Evolutionary conservation across 306 rosid genomes (phyloP), one percentile per base, ranked within the genome.

Genomic region (Cucumis melo): DNA sequence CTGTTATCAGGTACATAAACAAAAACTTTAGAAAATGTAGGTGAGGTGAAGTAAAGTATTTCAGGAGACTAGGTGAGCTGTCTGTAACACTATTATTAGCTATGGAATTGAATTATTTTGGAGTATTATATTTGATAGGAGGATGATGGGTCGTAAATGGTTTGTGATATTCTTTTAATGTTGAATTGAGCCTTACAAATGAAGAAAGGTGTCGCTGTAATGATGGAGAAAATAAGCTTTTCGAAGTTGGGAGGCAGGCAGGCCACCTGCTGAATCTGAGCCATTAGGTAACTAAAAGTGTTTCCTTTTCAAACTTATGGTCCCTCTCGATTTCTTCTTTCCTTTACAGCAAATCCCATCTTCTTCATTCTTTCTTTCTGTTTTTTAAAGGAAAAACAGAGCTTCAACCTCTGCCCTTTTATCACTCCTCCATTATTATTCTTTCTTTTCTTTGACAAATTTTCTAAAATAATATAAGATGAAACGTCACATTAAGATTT

Each of bases 331-430:
- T 48, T 16, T 23, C 55, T 44, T 70, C 39, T n/a, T 70, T 48
- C 75, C 75, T 70, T 70, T 70, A 70, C 75, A 70, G 75, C 75
- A 70, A 70, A 70, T 70, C 20, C 75, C 58, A 71, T 48, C 58
- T 71, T 8, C 75, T 71, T 8, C 75, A 46, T 71, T 70, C 58
- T 70, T 27, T 70, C 58, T 70, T 24, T 70, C 57, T 46, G 58
- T 70, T 70, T 70, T 67, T 70, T 70, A 21, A 70, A 70, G 75
- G 75, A 70, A 70, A 3, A 23, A 68, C 55, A 70, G 4, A 23
- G 23, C 8, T 67, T 41, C 19, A 39, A 39, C 53, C 29, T 66
- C 32, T 38, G 1, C 11, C 15, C 23, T 46, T 46, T 42, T 21
- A 42, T 41, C 4, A 36, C 72, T 38, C 72, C 5, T 58, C 16